phyloP scores from a whole-genome alignment of 768 basidiomycete genomes.

The Leccinum incarnatum region DNA sequence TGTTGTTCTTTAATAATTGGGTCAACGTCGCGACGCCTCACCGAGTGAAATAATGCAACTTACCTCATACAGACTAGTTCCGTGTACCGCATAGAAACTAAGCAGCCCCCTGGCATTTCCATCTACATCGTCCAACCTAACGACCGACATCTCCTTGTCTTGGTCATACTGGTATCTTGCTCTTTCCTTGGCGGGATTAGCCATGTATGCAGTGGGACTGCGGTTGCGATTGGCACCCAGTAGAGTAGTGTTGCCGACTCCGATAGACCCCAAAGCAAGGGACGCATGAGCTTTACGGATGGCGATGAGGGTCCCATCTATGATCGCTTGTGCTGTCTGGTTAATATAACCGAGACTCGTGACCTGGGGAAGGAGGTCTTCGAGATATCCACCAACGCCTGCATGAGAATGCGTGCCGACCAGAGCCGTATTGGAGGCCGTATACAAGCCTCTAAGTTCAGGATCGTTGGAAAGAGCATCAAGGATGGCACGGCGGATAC shows the following conservation, averaged over 20 bases:
- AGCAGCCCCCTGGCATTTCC: slow-evolving; percentile 65
- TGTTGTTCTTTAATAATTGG: slow-evolving; percentile 58
- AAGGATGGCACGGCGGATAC: slow-evolving; percentile 68
- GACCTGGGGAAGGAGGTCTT: slow-evolving; percentile 74
- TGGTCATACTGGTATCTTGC: slow-evolving; percentile 66
- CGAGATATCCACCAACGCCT: slow-evolving; percentile 76
- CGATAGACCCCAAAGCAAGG: slow-evolving; percentile 57
- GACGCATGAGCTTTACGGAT: slow-evolving; percentile 65
- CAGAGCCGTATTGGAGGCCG: slow-evolving; percentile 69
- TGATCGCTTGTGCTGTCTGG: slow-evolving; percentile 69
- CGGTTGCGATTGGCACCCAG: slow-evolving; percentile 70
- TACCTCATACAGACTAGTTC: slow-evolving; percentile 77
- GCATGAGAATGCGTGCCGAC: slow-evolving; percentile 74
- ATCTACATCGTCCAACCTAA: slow-evolving; percentile 58
- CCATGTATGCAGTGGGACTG: slow-evolving; percentile 72
- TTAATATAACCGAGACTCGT: slow-evolving; percentile 73
- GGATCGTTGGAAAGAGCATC: slow-evolving; percentile 44
- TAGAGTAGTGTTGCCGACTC: slow-evolving; percentile 67
- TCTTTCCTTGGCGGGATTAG: slow-evolving; percentile 70
- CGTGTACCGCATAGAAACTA: slow-evolving; percentile 77
- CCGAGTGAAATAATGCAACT: not conserved
- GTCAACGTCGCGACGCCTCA: not conserved
- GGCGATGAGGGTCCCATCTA: slow-evolving; percentile 65
- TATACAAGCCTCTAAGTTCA: slow-evolving; percentile 63
- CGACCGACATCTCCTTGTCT: slow-evolving; percentile 69